A percentile compares a stretch with the other conserved stretches of the same genome.
Conservation (phyloP, 1,284 basidiomycete genomes). For the Peniophora sp. region DNA sequence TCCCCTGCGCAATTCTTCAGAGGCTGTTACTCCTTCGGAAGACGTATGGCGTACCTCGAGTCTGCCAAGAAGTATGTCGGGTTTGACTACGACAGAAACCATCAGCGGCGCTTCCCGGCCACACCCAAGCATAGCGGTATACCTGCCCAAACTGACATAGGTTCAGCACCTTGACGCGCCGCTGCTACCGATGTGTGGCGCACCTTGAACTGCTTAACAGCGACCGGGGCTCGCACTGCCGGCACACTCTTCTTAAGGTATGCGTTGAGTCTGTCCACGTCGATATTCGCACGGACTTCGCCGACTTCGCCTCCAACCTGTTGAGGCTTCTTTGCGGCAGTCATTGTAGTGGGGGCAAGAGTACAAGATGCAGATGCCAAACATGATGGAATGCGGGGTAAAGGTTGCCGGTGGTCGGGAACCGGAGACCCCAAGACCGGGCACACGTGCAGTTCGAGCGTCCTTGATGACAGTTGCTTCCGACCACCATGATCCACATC, state of each 20-base stretch:
- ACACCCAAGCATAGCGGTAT: constrained; percentile 6
- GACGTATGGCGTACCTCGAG: constrained; percentile 37
- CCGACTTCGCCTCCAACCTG: constrained; percentile 71
- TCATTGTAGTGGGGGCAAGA: constrained; percentile 12
- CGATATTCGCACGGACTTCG: constrained; percentile 63
- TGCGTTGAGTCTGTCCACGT: constrained; percentile 54
- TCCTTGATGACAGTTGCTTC: no score
- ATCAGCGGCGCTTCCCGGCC: constrained; percentile 1
- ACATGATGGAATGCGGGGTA: no score
- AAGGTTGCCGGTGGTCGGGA: no score
- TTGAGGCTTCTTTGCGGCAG: constrained; percentile 7
- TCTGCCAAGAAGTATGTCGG: constrained; percentile 91
- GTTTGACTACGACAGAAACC: constrained; percentile 58
- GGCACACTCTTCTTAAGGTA: constrained; percentile 60
- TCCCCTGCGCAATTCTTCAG: constrained; percentile 29
- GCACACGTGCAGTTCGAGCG: no score
- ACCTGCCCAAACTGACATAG: constrained; percentile 73
- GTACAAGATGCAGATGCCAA: no score
- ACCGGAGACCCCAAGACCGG: no score
- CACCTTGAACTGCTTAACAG: constrained; percentile 89
- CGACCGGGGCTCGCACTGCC: constrained; percentile 58
- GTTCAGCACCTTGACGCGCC: constrained; percentile 1
- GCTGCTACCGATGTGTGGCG: constrained; percentile 17
- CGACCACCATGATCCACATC: no score
- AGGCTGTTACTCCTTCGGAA: neutral